A percentile compares a stretch with the other conserved stretches of the same genome.
Evolutionary conservation across 1,139 yeast genomes (phyloP).

Genomic region (Suzukiozyma palmioleophila): DNA sequence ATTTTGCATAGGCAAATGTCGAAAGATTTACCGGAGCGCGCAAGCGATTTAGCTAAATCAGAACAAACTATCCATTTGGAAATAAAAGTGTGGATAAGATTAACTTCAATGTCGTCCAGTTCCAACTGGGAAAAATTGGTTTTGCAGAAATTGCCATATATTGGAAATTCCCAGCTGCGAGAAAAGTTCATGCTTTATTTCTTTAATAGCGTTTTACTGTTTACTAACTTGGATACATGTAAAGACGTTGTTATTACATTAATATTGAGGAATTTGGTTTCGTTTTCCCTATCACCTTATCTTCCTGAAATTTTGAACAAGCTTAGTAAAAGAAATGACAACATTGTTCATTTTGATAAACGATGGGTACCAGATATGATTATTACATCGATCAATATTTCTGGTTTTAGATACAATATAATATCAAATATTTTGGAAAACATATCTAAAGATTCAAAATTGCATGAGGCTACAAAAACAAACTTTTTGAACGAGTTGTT

Average conservation of each 20-base stretch:
- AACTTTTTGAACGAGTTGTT: slow-evolving; percentile 20
- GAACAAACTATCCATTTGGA: slow-evolving; percentile 23
- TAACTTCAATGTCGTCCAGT: slow-evolving; percentile 14
- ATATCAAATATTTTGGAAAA: slow-evolving; percentile 18
- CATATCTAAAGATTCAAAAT: slow-evolving; percentile 13
- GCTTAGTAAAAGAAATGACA: slow-evolving; percentile 16
- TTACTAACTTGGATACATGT: slow-evolving; percentile 18
- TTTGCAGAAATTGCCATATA: slow-evolving; percentile 37
- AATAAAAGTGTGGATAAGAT: slow-evolving; percentile 27
- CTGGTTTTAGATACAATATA: slow-evolving; percentile 18
- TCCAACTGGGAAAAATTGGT: slow-evolving; percentile 36
- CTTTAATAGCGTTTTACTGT: slow-evolving; percentile 24
- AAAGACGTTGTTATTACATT: slow-evolving; percentile 20
- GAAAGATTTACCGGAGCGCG: slow-evolving; percentile 14
- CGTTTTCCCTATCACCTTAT: slow-evolving; percentile 24
- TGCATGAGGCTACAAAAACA: slow-evolving; percentile 13
- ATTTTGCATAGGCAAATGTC: slow-evolving; percentile 29
- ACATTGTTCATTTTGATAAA: slow-evolving; percentile 15
- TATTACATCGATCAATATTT: slow-evolving; percentile 15
- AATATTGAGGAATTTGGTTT: slow-evolving; percentile 21
- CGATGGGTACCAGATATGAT: slow-evolving; percentile 16
- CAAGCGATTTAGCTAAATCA: slow-evolving; percentile 19
- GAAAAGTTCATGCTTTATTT: slow-evolving; percentile 28
- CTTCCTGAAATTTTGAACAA: slow-evolving; percentile 18
- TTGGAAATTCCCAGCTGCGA: slow-evolving; percentile 38